Evolutionary conservation across 345 rosid species (phyloP), one percentile per base, ranked within the genome.

Genomic region (Trapa bicornis): DNA sequence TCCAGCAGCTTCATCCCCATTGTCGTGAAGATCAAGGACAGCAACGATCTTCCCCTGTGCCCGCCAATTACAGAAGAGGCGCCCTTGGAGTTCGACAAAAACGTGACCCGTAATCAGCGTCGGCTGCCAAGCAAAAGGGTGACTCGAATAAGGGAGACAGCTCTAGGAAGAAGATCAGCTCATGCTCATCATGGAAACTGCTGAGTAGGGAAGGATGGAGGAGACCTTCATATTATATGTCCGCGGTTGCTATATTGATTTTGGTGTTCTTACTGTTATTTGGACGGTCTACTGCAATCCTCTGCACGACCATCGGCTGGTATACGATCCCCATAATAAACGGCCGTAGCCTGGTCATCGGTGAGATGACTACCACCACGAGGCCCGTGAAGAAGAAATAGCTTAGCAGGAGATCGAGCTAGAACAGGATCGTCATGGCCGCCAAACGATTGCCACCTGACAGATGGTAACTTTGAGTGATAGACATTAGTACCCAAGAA

Each of bases 271-370:
- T 91, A 72, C 74, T 69, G 22, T 72, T 91, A 13, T 86, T 85
- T 11, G 96, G 97, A 56, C 70, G 92, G 75, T 79, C 96, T 33
- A 79, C 76, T 16, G 85, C 89, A 5, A 83, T 85, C 32, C 47
- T 85, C 62, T 86, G 83, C 36, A 79, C 85, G 56, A 88, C 89
- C 63, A 62, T 88, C 3, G 87, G 78, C 33, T 91, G 97, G 97
- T 91, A 86, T 72, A 7, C 82, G 15, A 77, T 86, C 37, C 96
- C 97, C 33, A 64, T 75, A 43, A 65, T 86, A 22, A 70, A 66
- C 9, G 80, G 73, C 33, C 66, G 77, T 62, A 70, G 65, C 37
- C 53, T 37, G 47, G 37, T 38, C 15, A 43, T 22, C 29, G 29
- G 64, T 76, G 64, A 76, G 68, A 68, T 64, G 47, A 3, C 56